These are phyloP conservation scores for Ogataea degrootiae DNA, from an alignment of 805 yeast genomes.

Conservation along the genomic window DNA sequence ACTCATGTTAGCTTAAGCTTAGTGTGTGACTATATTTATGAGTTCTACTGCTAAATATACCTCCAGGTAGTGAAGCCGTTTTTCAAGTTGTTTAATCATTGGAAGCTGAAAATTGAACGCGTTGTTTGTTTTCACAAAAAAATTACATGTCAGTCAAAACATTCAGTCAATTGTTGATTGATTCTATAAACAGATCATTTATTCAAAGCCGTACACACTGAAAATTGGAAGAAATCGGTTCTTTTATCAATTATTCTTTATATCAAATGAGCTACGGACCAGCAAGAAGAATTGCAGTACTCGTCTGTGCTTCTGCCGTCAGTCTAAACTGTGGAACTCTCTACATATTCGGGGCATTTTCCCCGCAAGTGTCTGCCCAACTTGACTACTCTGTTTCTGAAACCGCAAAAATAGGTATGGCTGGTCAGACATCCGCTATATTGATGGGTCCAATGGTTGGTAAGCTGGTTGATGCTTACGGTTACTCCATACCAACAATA, in stretches of 20 bases:
- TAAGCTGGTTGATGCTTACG: conserved; percentile 53
- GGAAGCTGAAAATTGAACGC: too few species aligned
- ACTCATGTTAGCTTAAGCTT: background rate
- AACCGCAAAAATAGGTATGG: conserved; percentile 58
- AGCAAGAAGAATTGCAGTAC: conserved; percentile 12
- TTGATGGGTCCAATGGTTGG: conserved; percentile 68
- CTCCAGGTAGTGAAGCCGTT: too few species aligned
- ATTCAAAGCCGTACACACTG: background rate
- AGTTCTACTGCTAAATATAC: too few species aligned
- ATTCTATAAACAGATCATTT: too few species aligned
- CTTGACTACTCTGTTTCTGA: conserved; percentile 58
- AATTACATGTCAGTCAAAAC: too few species aligned
- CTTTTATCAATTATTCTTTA: background rate
- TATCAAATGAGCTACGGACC: conserved; percentile 2
- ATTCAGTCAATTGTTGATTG: too few species aligned
- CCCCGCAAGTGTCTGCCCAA: conserved; percentile 66
- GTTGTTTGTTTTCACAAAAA: too few species aligned
- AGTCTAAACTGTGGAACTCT: conserved; percentile 63
- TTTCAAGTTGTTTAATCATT: too few species aligned
- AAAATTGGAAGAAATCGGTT: background rate
- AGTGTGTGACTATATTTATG: background rate
- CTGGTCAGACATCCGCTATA: conserved; percentile 64
- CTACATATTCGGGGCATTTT: conserved; percentile 70
- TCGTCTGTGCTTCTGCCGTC: conserved; percentile 18
- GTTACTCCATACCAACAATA: conserved; percentile 50